phyloP scores from a whole-genome alignment of 75 land plant species.

The Pinus albicaulis region DNA sequence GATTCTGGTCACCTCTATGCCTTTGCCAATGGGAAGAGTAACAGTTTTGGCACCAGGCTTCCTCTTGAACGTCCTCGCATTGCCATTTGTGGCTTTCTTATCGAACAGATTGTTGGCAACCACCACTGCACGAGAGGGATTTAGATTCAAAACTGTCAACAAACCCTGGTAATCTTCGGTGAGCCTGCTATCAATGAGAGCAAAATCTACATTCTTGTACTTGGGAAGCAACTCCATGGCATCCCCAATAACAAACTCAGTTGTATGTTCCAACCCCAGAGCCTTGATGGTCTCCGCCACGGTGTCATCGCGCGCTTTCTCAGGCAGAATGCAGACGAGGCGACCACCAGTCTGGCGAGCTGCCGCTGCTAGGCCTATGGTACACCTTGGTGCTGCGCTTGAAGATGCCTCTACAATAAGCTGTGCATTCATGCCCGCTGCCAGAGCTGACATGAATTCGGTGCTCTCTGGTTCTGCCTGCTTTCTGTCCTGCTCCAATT shows the following conservation, averaged over 20 bases:
- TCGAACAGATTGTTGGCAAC: constrained; percentile 20
- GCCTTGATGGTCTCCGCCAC: too few species aligned
- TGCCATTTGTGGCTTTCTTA: constrained; percentile 1
- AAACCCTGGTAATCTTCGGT: constrained; percentile 5
- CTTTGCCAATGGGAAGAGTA: constrained; percentile 32
- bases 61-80: constrained; percentile 4
- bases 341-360: constrained; percentile 71
- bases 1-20: constrained; percentile 22
- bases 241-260: constrained; percentile 17
- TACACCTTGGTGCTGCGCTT: constrained; percentile 15
- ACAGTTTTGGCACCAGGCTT: constrained; percentile 12
- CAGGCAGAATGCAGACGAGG: constrained; percentile 22
- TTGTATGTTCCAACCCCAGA: constrained; percentile 5
- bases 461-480: constrained; percentile 34
- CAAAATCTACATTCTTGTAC: constrained; percentile 23
- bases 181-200: constrained; percentile 14
- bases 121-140: constrained; percentile 20
- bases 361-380: constrained; percentile 44
- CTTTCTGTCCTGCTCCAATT: not conserved
- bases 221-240: constrained; percentile 12
- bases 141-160: constrained; percentile 12
- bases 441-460: constrained; percentile 72
- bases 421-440: constrained; percentile 63
- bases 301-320: not conserved
- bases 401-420: constrained; percentile 54